Base-by-base conservation (phyloP, 2,329 filamentous ascomycete species). In the Pyricularia sp. region DNA sequence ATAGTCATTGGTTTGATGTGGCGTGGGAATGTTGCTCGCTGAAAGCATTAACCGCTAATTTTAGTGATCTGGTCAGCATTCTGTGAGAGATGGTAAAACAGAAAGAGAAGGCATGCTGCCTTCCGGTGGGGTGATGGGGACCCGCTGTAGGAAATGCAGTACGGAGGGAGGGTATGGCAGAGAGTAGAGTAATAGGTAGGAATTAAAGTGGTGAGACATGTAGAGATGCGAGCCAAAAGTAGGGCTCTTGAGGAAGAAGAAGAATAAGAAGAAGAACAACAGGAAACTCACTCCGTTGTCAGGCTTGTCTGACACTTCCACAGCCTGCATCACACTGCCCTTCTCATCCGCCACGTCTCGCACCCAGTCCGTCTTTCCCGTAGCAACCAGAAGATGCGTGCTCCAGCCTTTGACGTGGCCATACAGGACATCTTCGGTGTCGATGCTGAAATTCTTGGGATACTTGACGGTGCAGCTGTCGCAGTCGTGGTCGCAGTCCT, bases 321-420 rank as follows among this genome's bases (percentile, higher is more conserved):
- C 85, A 1, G 91, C 92, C 81, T 93, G 84, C 92, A 94, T 94
- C 36, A 94, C 85, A 76, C 90, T 93, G 6, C 91, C 91, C 79
- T 92, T 90, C 82, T 98, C 95, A 76, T 98, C 92, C 69, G 87
- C 88, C 64, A 97, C 92, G 81, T 97, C 91, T 70, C 92, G 82
- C 76, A 94, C 91, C 95, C 95, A 99, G 79, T 99, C 95, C 30
- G 90, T 86, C 86, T 97, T 97, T 71, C 93, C 92, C n/a, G 95
- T 99, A 28, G 93, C 95, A 20, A 98, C 93, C 36, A 99, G 82
- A 71, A 97, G 77, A 79, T 99, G 95, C 25, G 93, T 95, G 75
- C 88, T 90, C 91, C 93, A 98, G 50, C 89, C 92, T 75, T 93
- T 92, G 71, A 97, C 86, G 70, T 91, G 84, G 0, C 94, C 95